Conservation (phyloP, 2,329 filamentous ascomycete genomes). For the Hortaea sp. region DNA sequence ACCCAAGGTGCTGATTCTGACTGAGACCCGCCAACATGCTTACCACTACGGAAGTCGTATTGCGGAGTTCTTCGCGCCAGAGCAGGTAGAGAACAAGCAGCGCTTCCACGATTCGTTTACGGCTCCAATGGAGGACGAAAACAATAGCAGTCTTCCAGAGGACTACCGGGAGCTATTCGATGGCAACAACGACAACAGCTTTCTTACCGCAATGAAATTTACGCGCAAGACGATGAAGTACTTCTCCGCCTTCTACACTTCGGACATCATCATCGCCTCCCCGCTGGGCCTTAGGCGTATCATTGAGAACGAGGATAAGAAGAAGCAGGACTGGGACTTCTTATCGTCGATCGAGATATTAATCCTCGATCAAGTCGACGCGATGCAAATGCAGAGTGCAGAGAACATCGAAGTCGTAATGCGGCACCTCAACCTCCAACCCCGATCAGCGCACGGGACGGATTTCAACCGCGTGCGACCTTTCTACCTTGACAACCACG, state of each 20-base stretch:
- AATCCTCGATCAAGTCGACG: slow-evolving; percentile 84
- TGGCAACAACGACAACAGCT: slow-evolving; percentile 96
- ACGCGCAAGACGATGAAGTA: slow-evolving; percentile 92
- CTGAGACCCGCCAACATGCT: slow-evolving; percentile 82
- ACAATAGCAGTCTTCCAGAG: slow-evolving; percentile 56
- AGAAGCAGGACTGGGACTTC: slow-evolving; percentile 75
- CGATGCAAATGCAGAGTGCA: slow-evolving; percentile 96
- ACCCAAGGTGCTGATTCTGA: slow-evolving; percentile 81
- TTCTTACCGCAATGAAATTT: slow-evolving; percentile 90
- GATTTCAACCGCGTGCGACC: slow-evolving; percentile 83
- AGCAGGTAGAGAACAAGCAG: slow-evolving; percentile 91
- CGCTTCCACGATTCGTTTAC: slow-evolving; percentile 79
- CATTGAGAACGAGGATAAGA: slow-evolving; percentile 67
- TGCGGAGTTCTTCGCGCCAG: slow-evolving; percentile 63
- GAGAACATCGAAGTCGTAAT: slow-evolving; percentile 91
- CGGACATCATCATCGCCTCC: slow-evolving; percentile 86
- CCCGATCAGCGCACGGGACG: slow-evolving; percentile 70
- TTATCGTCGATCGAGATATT: slow-evolving; percentile 87
- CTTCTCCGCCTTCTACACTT: slow-evolving; percentile 91
- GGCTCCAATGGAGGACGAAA: slow-evolving; percentile 53
- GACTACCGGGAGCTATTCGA: slow-evolving; percentile 86
- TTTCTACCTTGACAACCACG: slow-evolving; percentile 88
- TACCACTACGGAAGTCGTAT: slow-evolving; percentile 70
- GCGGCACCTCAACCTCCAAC: slow-evolving; percentile 80
- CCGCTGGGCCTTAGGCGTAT: slow-evolving; percentile 83